These are phyloP conservation scores for Chalciporus pseudorubinellus DNA, from an alignment of 768 basidiomycete species.

Conservation along the genomic window DNA sequence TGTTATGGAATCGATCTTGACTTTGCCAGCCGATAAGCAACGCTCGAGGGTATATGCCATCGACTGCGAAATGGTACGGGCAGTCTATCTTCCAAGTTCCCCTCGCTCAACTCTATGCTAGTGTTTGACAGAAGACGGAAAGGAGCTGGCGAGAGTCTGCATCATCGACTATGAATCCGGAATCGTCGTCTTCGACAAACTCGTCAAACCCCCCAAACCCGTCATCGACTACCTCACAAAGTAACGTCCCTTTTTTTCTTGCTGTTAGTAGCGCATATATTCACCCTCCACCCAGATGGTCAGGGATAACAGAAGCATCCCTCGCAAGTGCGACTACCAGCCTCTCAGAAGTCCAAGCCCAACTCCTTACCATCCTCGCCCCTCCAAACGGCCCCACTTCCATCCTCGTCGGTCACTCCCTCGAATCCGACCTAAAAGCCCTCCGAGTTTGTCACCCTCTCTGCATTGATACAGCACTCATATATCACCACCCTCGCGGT, in stretches of 20 bases:
- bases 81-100: background rate
- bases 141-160: constrained; percentile 83
- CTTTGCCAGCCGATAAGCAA: constrained; percentile 30
- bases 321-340: constrained; percentile 73
- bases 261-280: background rate
- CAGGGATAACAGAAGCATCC: constrained; percentile 82
- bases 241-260: constrained; percentile 36
- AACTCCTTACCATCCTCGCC: constrained; percentile 62
- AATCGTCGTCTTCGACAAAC: constrained; percentile 78
- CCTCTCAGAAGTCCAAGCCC: constrained; percentile 71
- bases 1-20: constrained; percentile 28
- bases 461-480: constrained; percentile 88
- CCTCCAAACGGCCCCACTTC: constrained; percentile 51
- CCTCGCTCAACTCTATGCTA: constrained; percentile 29
- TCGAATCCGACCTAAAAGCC: constrained; percentile 90
- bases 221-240: constrained; percentile 91
- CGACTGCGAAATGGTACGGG: constrained; percentile 93
- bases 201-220: constrained; percentile 85
- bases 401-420: constrained; percentile 91
- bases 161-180: constrained; percentile 75
- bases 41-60: constrained; percentile 69
- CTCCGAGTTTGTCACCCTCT: constrained; percentile 82
- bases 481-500: constrained; percentile 91
- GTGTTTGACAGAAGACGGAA: constrained; percentile 89
- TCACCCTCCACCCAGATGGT: constrained; percentile 56